These are phyloP conservation scores for Pleurotus salmoneostramineus DNA, from an alignment of 768 basidiomycete species.

Conservation along the genomic window DNA sequence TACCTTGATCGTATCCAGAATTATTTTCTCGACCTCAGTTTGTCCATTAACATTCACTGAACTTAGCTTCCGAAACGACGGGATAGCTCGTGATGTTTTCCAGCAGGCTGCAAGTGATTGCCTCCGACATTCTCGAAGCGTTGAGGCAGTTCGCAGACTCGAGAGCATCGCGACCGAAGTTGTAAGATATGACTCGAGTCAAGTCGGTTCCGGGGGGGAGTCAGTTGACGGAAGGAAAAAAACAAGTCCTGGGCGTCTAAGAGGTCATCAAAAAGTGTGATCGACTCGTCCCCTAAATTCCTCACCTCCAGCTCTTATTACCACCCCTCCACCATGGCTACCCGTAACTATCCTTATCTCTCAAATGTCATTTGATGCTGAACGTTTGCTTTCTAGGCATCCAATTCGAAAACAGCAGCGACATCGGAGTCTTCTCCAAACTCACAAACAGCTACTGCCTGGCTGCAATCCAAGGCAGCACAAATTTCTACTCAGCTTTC, in stretches of 20 bases:
- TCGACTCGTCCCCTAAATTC: not conserved
- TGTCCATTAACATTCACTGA: conserved; percentile 3
- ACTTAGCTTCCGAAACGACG: conserved; percentile 3
- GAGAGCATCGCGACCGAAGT: not conserved
- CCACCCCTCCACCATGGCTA: conserved; percentile 34
- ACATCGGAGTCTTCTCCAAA: conserved; percentile 96
- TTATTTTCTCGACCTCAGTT: conserved; percentile 57
- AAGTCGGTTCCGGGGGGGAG: not conserved
- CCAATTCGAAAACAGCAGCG: conserved; percentile 92
- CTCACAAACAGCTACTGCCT: conserved; percentile 98
- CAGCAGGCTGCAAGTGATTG: not conserved
- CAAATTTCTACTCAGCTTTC: conserved; percentile 98
- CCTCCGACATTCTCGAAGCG: not conserved
- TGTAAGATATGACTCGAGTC: not conserved
- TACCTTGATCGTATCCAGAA: conserved; percentile 73
- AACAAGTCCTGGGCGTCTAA: not conserved
- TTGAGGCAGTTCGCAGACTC: not conserved
- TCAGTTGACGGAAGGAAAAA: not conserved
- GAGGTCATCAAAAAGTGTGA: not conserved
- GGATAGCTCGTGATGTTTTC: not conserved
- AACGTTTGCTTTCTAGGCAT: conserved; percentile 48
- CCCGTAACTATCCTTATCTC: conserved; percentile 27
- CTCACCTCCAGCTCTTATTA: not conserved
- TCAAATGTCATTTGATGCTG: not conserved
- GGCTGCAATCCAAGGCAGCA: conserved; percentile 87